phyloP scores from a whole-genome alignment of 139 green algal species.

The Deuterostichococcus epilithicus region DNA sequence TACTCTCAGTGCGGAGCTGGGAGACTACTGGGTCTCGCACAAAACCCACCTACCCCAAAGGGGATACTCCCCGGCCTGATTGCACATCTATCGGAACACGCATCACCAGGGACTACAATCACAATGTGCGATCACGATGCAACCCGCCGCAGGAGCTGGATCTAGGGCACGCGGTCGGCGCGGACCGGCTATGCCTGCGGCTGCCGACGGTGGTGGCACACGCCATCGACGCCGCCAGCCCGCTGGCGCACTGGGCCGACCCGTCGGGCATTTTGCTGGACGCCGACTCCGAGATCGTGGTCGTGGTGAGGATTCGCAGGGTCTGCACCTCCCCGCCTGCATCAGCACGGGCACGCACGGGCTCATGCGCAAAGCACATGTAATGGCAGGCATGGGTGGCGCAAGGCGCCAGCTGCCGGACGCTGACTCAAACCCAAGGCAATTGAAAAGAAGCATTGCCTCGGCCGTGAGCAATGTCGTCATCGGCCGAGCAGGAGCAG shows the following conservation, averaged over 20 bases:
- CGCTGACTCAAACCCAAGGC: neutral
- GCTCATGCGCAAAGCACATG: neutral
- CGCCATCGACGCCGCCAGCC: slow-evolving; percentile 42
- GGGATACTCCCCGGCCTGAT: no score
- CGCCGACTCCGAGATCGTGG: slow-evolving; percentile 49
- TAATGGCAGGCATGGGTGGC: neutral
- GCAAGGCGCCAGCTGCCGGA: neutral
- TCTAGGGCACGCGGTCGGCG: slow-evolving; percentile 19
- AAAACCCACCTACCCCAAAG: no score
- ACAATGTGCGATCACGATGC: no score
- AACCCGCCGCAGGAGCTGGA: slow-evolving; percentile 12
- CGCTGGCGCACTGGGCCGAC: slow-evolving; percentile 26
- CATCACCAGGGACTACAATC: no score
- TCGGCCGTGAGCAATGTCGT: neutral
- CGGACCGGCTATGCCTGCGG: slow-evolving; percentile 43
- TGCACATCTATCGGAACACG: no score
- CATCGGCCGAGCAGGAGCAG: neutral
- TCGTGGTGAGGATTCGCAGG: slow-evolving; percentile 50
- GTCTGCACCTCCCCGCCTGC: no score
- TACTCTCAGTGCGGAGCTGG: no score
- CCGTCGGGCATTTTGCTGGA: slow-evolving; percentile 27
- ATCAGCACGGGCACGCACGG: no score
- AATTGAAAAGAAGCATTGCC: neutral
- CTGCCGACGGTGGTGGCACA: slow-evolving; percentile 55
- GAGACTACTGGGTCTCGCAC: no score